Conservation (phyloP, 1,284 basidiomycete species). For the Neonothopanus nambi region DNA sequence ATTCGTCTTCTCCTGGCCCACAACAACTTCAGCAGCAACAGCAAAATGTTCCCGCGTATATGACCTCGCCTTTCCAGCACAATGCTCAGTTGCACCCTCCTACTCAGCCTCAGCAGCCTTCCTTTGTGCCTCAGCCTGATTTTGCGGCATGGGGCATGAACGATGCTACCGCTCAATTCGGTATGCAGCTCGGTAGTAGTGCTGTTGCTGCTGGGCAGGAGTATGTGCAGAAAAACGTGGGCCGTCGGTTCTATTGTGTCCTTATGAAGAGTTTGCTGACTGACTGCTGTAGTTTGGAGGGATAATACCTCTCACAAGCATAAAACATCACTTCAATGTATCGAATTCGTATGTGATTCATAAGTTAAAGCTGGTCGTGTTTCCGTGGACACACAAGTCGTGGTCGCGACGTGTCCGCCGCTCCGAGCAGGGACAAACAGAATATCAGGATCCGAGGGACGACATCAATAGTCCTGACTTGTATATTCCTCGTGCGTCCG, state of each 20-base stretch:
- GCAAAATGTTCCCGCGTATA: conserved; percentile 24
- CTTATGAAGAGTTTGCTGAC: conserved; percentile 3
- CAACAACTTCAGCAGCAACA: conserved; percentile 30
- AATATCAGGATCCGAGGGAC: conserved; percentile 88
- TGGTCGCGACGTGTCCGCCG: conserved; percentile 72
- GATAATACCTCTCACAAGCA: conserved; percentile 70
- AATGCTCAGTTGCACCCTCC: conserved; percentile 31
- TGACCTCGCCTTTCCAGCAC: conserved; percentile 27
- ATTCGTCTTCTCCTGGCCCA: conserved; percentile 57
- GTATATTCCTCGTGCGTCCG: conserved; percentile 86
- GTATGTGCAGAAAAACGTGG: conserved; percentile 92
- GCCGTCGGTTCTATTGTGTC: conserved; percentile 28
- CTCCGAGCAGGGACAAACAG: conserved; percentile 67
- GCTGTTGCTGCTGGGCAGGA: conserved; percentile 94
- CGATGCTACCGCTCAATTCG: conserved; percentile 93
- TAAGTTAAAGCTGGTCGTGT: conserved; percentile 89
- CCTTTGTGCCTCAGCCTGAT: conserved; percentile 30
- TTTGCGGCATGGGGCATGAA: conserved; percentile 84
- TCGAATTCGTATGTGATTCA: conserved; percentile 94
- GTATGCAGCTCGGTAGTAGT: conserved; percentile 92
- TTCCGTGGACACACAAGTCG: conserved; percentile 92
- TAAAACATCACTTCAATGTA: conserved; percentile 97
- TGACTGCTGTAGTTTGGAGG: conserved; percentile 65
- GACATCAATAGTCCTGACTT: conserved; percentile 96
- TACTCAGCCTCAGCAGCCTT: conserved; percentile 28